A percentile compares a stretch with the other conserved stretches of the same genome.
phyloP scores from a whole-genome alignment of 2,329 filamentous ascomycete genomes.

The Verticillium albo-atrum region DNA sequence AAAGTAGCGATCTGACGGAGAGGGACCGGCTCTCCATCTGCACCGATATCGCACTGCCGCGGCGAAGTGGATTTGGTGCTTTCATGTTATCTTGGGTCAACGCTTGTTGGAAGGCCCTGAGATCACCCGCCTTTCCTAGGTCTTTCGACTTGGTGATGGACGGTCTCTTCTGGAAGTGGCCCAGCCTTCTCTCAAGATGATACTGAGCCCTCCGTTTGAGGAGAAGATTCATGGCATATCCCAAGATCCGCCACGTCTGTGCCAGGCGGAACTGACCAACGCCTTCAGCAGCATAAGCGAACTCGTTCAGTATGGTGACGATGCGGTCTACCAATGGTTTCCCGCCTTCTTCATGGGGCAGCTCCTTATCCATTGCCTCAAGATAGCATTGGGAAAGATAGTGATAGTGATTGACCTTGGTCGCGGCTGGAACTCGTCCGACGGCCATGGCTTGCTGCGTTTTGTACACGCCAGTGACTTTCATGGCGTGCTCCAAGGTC shows the following conservation, averaged over 20 bases:
- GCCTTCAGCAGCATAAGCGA: constrained; percentile 52
- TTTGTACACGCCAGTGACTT: constrained; percentile 51
- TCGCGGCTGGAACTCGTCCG: constrained; percentile 49
- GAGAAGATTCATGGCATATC: constrained; percentile 50
- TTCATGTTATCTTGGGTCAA: neutral
- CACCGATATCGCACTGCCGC: constrained; percentile 19
- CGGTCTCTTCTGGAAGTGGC: constrained; percentile 27
- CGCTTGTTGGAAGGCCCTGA: neutral
- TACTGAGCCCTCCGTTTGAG: constrained; percentile 51
- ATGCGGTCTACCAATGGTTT: constrained; percentile 43
- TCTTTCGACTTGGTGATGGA: constrained; percentile 18
- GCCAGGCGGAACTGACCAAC: constrained; percentile 55
- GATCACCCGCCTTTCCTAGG: constrained; percentile 19
- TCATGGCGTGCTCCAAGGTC: constrained; percentile 53
- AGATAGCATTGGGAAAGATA: constrained; percentile 55
- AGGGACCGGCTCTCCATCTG: constrained; percentile 25
- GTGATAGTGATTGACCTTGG: constrained; percentile 47
- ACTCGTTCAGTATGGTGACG: constrained; percentile 47
- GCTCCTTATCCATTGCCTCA: constrained; percentile 42
- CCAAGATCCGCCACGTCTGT: constrained; percentile 60
- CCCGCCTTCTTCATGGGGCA: constrained; percentile 35
- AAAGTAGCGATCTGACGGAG: constrained; percentile 40
- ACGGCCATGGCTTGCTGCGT: constrained; percentile 61
- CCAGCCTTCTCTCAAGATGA: constrained; percentile 47
- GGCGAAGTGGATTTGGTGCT: constrained; percentile 20